phyloP scores from a whole-genome alignment of 495 filamentous ascomycete genomes.

The Hypomontagnella submonticulosa region DNA sequence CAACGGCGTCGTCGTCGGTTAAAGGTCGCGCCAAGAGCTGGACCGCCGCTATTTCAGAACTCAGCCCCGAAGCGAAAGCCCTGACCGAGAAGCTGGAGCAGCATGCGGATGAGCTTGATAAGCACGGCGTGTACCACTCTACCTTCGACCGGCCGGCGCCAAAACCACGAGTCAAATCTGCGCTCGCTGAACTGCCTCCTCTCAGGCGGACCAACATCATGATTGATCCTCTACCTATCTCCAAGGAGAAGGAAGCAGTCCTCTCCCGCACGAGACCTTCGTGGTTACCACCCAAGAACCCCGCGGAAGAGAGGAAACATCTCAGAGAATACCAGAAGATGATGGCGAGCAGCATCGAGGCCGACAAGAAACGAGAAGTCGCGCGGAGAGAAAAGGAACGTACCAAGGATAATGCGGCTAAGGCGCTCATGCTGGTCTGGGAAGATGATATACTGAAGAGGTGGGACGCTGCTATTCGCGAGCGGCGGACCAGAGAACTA shows the following conservation, averaged over 20 bases:
- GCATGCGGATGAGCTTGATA: constrained; percentile 75
- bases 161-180: constrained; percentile 67
- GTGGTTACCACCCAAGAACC: constrained; percentile 95
- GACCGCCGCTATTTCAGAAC: constrained; percentile 78
- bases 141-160: constrained; percentile 41
- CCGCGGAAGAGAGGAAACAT: constrained; percentile 91
- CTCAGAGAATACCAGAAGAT: constrained; percentile 92
- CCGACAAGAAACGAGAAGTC: constrained; percentile 66
- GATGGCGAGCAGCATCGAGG: constrained; percentile 84
- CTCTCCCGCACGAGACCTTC: constrained; percentile 90
- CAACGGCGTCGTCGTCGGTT: constrained; percentile 46
- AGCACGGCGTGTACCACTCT: constrained; percentile 42
- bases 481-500: constrained; percentile 82
- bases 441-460: constrained; percentile 87
- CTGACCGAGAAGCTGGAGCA: constrained; percentile 90
- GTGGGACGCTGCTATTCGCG: constrained; percentile 79
- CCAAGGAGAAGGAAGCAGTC: constrained; percentile 95
- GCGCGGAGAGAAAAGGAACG: constrained; percentile 60
- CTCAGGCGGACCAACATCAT: constrained; percentile 88
- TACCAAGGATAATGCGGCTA: constrained; percentile 67
- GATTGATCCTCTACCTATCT: constrained; percentile 95
- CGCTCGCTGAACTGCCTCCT: constrained; percentile 77
- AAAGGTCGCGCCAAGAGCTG: constrained; percentile 83
- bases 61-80: constrained; percentile 88
- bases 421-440: constrained; percentile 83